Evolutionary conservation across 352 stramenopile genomes (phyloP).

Genomic region (Globisporangium cystogenes): DNA sequence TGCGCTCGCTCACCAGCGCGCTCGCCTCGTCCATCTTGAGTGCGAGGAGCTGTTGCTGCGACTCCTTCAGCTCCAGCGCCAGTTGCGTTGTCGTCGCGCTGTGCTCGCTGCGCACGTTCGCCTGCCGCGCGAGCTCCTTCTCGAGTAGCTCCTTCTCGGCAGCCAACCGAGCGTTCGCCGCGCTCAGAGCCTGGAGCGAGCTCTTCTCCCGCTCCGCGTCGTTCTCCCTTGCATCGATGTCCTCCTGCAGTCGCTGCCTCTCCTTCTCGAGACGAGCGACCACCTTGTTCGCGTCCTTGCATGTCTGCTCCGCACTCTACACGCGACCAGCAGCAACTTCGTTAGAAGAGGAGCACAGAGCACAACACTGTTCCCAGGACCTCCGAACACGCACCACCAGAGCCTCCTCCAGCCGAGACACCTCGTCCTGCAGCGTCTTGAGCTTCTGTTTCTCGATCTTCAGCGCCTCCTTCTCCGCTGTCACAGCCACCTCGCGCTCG

Average conservation of each 20-base stretch:
- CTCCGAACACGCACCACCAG: conserved; percentile 2
- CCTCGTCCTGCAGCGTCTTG: conserved; percentile 7
- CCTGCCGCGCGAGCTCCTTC: conserved; percentile 17
- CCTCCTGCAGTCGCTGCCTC: conserved; percentile 17
- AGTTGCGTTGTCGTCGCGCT: conserved; percentile 25
- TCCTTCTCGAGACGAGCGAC: conserved; percentile 15
- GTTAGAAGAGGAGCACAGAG: background rate
- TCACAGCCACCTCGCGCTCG: conserved; percentile 19
- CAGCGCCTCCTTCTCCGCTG: conserved; percentile 1
- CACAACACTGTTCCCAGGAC: background rate
- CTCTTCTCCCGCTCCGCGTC: conserved; percentile 3
- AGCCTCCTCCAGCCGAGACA: conserved; percentile 12
- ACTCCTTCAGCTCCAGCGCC: conserved; percentile 19
- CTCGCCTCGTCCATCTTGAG: conserved; percentile 55
- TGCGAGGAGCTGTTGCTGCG: conserved; percentile 48
- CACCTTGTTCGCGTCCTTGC: conserved; percentile 1
- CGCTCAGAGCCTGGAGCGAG: conserved; percentile 9
- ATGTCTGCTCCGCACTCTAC: conserved; percentile 6
- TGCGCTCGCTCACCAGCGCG: conserved; percentile 42
- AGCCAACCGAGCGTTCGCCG: conserved; percentile 16
- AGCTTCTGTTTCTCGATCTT: conserved; percentile 6
- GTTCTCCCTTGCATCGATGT: conserved; percentile 3
- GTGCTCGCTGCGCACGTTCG: conserved; percentile 11
- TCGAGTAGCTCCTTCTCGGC: conserved; percentile 18
- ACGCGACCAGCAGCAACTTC: background rate